Percentiles rank a stretch among this genome's conserved stretches.
phyloP scores from a whole-genome alignment of 2,329 filamentous ascomycete genomes.

The Fusarium brachygibbosum region DNA sequence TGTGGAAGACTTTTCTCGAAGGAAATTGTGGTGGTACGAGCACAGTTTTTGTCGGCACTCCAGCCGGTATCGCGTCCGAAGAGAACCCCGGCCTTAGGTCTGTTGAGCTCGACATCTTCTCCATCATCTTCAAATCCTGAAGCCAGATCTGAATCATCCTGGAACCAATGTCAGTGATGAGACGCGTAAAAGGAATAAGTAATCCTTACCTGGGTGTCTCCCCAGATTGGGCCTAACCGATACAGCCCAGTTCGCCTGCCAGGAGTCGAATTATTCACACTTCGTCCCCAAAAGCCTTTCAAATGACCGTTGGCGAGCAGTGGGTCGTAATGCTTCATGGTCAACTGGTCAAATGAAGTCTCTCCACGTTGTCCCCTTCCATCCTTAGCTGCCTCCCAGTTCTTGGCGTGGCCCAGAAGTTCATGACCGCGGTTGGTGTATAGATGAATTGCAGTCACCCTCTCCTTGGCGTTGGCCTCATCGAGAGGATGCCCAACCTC shows the following conservation, averaged over 20 bases:
- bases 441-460: neutral
- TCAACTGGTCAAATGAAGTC: neutral
- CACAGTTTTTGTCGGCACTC: neutral
- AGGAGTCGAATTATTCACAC: conserved; percentile 1
- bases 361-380: neutral
- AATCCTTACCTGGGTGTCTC: neutral
- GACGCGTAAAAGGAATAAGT: no score
- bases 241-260: conserved; percentile 3
- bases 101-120: neutral
- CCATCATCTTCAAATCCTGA: neutral
- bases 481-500: neutral
- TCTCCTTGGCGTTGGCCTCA: neutral
- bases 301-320: neutral
- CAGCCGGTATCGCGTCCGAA: neutral
- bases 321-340: neutral
- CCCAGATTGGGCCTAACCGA: conserved; percentile 4
- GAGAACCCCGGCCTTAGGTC: neutral
- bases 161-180: no score
- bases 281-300: conserved; percentile 10
- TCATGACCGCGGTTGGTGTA: conserved; percentile 1
- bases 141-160: neutral
- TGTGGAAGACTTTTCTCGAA: neutral
- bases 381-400: neutral
- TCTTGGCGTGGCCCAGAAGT: neutral
- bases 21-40: neutral